Conservation (phyloP, 352 stramenopile species). For the Globisporangium recalcitrans region DNA sequence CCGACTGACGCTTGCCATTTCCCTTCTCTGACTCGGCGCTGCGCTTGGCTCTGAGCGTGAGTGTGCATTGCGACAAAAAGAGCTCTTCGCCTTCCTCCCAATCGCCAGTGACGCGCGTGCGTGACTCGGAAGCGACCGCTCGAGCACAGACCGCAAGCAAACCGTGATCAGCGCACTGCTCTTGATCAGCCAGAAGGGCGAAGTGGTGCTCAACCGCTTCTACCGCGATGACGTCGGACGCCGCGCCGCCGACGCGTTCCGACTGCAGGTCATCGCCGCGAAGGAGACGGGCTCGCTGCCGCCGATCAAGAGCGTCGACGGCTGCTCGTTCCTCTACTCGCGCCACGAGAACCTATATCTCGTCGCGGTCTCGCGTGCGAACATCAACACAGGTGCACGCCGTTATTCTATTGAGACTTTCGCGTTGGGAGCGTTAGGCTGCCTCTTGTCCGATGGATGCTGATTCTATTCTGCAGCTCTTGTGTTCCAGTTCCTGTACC, state of each 20-base stretch:
- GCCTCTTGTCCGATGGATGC: no score
- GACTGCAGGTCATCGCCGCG: slow-evolving; percentile 90
- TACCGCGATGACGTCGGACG: slow-evolving; percentile 78
- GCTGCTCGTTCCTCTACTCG: slow-evolving; percentile 97
- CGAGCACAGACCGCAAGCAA: not conserved
- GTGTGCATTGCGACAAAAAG: not conserved
- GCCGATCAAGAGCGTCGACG: slow-evolving; percentile 95
- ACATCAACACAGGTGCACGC: slow-evolving; percentile 91
- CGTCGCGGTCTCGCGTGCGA: slow-evolving; percentile 94
- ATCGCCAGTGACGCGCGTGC: not conserved
- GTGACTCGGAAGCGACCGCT: not conserved
- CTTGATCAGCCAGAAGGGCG: slow-evolving; percentile 78
- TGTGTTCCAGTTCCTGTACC: slow-evolving; percentile 96
- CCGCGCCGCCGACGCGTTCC: slow-evolving; percentile 62
- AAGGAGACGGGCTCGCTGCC: slow-evolving; percentile 94
- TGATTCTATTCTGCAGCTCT: slow-evolving; percentile 39
- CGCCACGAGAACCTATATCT: slow-evolving; percentile 97
- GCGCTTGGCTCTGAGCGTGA: not conserved
- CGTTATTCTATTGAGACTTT: not conserved
- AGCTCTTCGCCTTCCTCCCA: not conserved
- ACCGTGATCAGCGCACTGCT: slow-evolving; percentile 78
- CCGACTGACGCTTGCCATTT: slow-evolving; percentile 9
- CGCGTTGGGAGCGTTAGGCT: no score
- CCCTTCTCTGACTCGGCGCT: not conserved
- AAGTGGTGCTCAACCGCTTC: slow-evolving; percentile 79